A percentile compares a stretch with the other conserved stretches of the same genome.
Conservation (phyloP, 306 rosid genomes). For the Cajanus cajan region DNA sequence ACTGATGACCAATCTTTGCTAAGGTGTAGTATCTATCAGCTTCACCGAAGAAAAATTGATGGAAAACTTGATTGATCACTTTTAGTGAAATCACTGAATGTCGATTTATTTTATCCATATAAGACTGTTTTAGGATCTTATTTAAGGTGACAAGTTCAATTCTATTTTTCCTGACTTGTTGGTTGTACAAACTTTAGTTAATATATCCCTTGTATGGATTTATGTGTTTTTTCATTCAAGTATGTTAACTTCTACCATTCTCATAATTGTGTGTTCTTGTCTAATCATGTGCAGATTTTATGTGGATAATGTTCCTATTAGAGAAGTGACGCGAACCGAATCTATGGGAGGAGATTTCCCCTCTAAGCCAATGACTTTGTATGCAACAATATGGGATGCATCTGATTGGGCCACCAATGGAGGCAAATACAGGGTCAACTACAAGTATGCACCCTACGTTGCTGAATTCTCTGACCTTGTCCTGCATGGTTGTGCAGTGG, state of each 20-base stretch:
- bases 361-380: conserved; percentile 87
- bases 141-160: no score
- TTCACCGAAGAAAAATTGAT: no score
- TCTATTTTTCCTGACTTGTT: no score
- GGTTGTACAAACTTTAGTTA: neutral
- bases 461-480: conserved; percentile 71
- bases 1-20: no score
- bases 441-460: conserved; percentile 86
- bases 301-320: conserved; percentile 78
- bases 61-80: no score
- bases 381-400: conserved; percentile 98
- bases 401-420: conserved; percentile 98
- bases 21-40: no score
- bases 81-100: no score
- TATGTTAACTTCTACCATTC: neutral
- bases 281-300: conserved; percentile 58
- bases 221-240: neutral
- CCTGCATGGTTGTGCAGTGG: conserved; percentile 83
- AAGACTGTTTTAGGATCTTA: no score
- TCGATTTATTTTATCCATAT: no score
- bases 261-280: conserved; percentile 2
- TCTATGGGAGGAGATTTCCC: conserved; percentile 89
- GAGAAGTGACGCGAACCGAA: conserved; percentile 67
- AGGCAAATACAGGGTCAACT: conserved; percentile 85
- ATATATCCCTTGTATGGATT: neutral